A percentile compares a stretch with the other conserved stretches of the same genome.
Conservation (phyloP, 2,329 filamentous ascomycete species). For the Pestalotiopsis fici region DNA sequence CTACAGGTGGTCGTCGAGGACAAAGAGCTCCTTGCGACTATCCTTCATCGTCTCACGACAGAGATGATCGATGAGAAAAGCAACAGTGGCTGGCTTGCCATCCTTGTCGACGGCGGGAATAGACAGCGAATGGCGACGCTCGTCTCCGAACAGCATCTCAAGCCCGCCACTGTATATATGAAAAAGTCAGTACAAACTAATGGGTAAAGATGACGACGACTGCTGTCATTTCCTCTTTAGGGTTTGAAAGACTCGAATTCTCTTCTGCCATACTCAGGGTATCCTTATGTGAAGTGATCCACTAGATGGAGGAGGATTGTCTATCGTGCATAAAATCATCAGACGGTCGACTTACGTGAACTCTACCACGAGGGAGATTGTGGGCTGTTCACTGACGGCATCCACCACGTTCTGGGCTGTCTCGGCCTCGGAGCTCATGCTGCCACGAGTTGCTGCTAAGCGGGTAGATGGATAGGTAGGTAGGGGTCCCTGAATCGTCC, state of each 20-base stretch:
- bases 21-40: constrained; percentile 81
- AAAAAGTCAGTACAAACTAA: background rate
- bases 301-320: background rate
- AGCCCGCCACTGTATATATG: constrained; percentile 71
- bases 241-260: too few species aligned
- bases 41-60: constrained; percentile 85
- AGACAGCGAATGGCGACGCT: constrained; percentile 70
- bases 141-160: constrained; percentile 89
- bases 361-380: constrained; percentile 7
- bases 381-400: constrained; percentile 1
- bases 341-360: constrained; percentile 5
- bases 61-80: constrained; percentile 76
- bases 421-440: background rate
- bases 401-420: constrained; percentile 3
- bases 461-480: background rate
- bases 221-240: background rate
- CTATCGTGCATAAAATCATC: background rate
- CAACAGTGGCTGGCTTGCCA: constrained; percentile 67
- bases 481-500: background rate
- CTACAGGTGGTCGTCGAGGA: constrained; percentile 85
- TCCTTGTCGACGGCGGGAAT: constrained; percentile 65
- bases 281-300: background rate
- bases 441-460: background rate
- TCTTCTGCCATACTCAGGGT: background rate
- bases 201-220: background rate